Conservation (phyloP, 1,284 basidiomycete species). For the Gomphus sp. region DNA sequence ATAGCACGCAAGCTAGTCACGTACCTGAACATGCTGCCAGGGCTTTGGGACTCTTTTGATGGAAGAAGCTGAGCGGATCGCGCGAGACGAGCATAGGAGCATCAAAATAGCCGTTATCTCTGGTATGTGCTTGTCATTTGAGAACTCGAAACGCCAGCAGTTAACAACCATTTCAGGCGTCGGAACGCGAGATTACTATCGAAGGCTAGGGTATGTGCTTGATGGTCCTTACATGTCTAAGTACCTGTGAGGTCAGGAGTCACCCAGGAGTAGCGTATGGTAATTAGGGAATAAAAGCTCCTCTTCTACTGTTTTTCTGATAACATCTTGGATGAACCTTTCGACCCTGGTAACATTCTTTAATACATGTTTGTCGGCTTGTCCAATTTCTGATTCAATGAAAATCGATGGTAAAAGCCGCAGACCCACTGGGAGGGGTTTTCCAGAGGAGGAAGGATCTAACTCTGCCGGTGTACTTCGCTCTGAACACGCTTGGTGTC, state of each 20-base stretch:
- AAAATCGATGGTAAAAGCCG: slow-evolving; percentile 84
- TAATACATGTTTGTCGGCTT: slow-evolving; percentile 90
- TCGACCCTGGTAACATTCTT: slow-evolving; percentile 97
- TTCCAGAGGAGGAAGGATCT: slow-evolving; percentile 24
- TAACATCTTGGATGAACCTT: slow-evolving; percentile 89
- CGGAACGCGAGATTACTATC: slow-evolving; percentile 91
- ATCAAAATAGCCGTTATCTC: slow-evolving; percentile 94
- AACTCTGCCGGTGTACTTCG: slow-evolving; percentile 29
- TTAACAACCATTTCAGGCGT: slow-evolving; percentile 46
- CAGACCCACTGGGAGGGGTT: slow-evolving; percentile 70
- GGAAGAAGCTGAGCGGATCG: slow-evolving; percentile 99
- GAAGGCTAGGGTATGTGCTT: slow-evolving; percentile 85
- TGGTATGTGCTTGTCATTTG: slow-evolving; percentile 35
- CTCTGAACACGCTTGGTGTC: slow-evolving; percentile 23
- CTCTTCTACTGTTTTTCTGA: slow-evolving; percentile 90
- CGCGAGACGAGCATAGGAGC: slow-evolving; percentile 95
- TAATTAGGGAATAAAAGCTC: slow-evolving; percentile 93
- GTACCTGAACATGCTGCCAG: slow-evolving; percentile 28
- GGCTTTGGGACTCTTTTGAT: slow-evolving; percentile 97
- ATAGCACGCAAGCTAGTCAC: slow-evolving; percentile 2
- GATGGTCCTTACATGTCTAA: slow-evolving; percentile 99
- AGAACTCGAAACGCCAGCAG: neutral
- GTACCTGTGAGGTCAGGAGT: slow-evolving; percentile 30
- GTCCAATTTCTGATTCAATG: slow-evolving; percentile 96
- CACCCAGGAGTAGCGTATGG: slow-evolving; percentile 69